These are phyloP conservation scores for Penicillium hesseltinei DNA, from an alignment of 2,329 filamentous ascomycete species.

Conservation along the genomic window DNA sequence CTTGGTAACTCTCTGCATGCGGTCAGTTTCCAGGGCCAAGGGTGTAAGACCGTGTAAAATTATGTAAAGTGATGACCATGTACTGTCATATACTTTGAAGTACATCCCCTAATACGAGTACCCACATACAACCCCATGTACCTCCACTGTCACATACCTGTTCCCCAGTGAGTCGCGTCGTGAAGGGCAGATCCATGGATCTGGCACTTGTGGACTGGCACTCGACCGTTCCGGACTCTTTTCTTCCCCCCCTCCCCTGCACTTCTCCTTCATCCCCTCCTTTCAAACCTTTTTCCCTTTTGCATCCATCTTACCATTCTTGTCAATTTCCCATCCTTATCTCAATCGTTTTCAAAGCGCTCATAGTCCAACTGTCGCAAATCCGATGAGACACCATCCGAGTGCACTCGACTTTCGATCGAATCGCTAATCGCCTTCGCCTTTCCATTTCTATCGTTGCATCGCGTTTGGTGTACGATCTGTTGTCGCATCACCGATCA, in stretches of 20 bases:
- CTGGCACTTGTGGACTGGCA: conserved; percentile 26
- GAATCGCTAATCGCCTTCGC: conserved; percentile 18
- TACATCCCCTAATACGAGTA: conserved; percentile 8
- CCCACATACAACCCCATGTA: not conserved
- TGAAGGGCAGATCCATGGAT: conserved; percentile 29
- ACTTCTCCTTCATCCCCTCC: conserved; percentile 19
- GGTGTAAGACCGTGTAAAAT: conserved; percentile 17
- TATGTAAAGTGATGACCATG: conserved; percentile 13
- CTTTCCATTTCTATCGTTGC: conserved; percentile 5
- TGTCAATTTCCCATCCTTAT: conserved; percentile 11
- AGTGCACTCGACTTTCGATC: conserved; percentile 15
- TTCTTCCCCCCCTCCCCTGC: conserved; percentile 22
- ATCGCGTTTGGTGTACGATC: conserved; percentile 10
- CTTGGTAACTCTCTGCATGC: conserved; percentile 25
- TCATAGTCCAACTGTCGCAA: conserved; percentile 19
- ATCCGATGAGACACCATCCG: conserved; percentile 22
- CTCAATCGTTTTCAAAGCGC: conserved; percentile 8
- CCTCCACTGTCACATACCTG: conserved; percentile 3
- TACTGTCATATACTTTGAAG: conserved; percentile 25
- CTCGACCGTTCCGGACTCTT: conserved; percentile 28
- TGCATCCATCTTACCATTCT: conserved; percentile 13
- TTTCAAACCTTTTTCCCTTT: conserved; percentile 17
- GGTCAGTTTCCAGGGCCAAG: conserved; percentile 18
- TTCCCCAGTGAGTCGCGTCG: conserved; percentile 24
- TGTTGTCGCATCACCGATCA: conserved; percentile 17